These are phyloP conservation scores for Gigaspora rosea DNA, from an alignment of 192 early-diverging fungal species.

Conservation along the genomic window DNA sequence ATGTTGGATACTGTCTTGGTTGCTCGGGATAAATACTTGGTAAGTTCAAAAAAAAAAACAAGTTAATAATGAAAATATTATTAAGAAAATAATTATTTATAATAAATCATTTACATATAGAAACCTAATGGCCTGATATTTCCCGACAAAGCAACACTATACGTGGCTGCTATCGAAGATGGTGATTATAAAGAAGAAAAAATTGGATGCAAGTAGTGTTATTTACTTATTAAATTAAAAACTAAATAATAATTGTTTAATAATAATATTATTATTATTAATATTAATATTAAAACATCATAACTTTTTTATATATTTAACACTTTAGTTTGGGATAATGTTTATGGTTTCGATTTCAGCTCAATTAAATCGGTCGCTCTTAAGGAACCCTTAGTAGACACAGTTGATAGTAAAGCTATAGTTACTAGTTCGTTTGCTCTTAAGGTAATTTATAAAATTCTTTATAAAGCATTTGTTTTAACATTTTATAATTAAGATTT, in stretches of 20 bases:
- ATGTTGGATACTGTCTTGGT: constrained; percentile 89
- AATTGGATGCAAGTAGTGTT: constrained; percentile 45
- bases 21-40: constrained; percentile 80
- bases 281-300: too few relatives aligned
- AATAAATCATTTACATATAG: background rate
- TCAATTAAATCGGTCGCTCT: constrained; percentile 77
- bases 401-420: constrained; percentile 67
- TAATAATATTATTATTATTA: too few relatives aligned
- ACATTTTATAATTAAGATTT: background rate
- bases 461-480: background rate
- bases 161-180: constrained; percentile 74
- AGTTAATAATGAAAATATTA: background rate
- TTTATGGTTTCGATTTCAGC: constrained; percentile 93
- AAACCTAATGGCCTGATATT: constrained; percentile 56
- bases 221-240: background rate
- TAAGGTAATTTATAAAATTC: constrained; percentile 36
- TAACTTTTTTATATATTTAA: background rate
- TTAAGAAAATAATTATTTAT: background rate
- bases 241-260: background rate
- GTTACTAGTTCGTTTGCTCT: constrained; percentile 66
- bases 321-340: constrained; percentile 77
- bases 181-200: constrained; percentile 81
- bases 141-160: constrained; percentile 71
- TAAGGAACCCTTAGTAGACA: constrained; percentile 82
- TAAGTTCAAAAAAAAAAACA: background rate